Evolutionary conservation across 495 filamentous ascomycete species (phyloP).

Genomic region (Aspergillus ellipticus): DNA sequence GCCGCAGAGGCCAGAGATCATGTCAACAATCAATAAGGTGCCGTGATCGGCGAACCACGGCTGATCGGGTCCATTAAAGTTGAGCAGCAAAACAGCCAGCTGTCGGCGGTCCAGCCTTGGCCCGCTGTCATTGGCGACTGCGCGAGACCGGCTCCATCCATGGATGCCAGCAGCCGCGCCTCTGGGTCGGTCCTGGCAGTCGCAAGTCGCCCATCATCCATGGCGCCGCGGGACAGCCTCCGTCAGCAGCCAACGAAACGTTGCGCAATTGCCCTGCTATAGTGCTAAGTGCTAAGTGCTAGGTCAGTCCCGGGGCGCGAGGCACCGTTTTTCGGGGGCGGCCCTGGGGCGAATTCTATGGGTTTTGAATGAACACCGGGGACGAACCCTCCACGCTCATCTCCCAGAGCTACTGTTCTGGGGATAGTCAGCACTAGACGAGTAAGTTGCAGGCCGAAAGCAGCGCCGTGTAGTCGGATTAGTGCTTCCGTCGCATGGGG

Average conservation of each 20-base stretch:
- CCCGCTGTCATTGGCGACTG: neutral
- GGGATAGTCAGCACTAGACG: neutral
- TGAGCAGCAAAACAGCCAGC: neutral
- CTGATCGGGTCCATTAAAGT: conserved; percentile 1
- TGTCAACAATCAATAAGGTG: conserved; percentile 7
- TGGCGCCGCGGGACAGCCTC: neutral
- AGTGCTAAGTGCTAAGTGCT: too few relatives aligned
- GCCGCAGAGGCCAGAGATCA: conserved; percentile 6
- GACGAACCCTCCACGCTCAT: neutral
- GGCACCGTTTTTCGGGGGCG: neutral
- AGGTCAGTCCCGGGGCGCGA: neutral
- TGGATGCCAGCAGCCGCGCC: neutral
- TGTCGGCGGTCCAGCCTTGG: neutral
- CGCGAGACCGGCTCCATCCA: neutral
- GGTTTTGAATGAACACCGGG: neutral
- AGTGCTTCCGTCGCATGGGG: too few relatives aligned
- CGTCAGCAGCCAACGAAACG: neutral
- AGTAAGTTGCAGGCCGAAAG: too few relatives aligned
- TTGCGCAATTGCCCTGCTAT: neutral
- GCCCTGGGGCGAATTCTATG: neutral
- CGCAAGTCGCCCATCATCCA: too few relatives aligned
- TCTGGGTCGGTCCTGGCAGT: too few relatives aligned
- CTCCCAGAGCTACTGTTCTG: neutral
- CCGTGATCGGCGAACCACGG: conserved; percentile 11
- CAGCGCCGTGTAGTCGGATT: too few relatives aligned